These are phyloP conservation scores for Rhododendron williamsianum DNA, from an alignment of 148 eudicot species.

Conservation along the genomic window DNA sequence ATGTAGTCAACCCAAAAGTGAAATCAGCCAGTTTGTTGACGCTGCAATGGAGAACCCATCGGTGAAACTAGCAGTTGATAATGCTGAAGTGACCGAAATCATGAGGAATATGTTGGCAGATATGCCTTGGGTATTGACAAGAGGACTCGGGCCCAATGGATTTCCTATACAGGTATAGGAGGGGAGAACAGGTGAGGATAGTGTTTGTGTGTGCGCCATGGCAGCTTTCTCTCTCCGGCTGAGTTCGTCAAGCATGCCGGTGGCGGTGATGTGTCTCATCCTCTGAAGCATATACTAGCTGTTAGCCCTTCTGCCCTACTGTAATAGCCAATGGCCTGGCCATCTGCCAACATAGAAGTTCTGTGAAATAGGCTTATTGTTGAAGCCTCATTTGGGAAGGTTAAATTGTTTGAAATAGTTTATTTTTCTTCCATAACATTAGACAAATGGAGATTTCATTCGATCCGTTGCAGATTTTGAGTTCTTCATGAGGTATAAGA, in stretches of 20 bases:
- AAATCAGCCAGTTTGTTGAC: not conserved
- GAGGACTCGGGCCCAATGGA: constrained; percentile 39
- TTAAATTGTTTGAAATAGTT: not conserved
- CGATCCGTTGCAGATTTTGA: too few species aligned
- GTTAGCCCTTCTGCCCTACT: constrained; percentile 35
- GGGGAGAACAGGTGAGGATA: constrained; percentile 52
- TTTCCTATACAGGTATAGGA: constrained; percentile 42
- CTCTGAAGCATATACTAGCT: constrained; percentile 43
- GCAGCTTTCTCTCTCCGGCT: constrained; percentile 49
- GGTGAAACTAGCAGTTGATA: not conserved
- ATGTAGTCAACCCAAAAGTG: not conserved
- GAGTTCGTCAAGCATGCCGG: constrained; percentile 66
- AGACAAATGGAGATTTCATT: too few species aligned
- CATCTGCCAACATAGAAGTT: too few species aligned
- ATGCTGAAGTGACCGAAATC: not conserved
- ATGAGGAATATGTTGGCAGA: constrained; percentile 21
- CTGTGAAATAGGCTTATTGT: not conserved
- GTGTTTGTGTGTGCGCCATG: constrained; percentile 57
- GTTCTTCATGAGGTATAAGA: too few species aligned
- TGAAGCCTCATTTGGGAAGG: not conserved
- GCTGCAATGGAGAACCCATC: constrained; percentile 10
- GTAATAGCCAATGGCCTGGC: constrained; percentile 2
- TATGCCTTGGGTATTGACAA: constrained; percentile 43
- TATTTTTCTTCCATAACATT: too few species aligned
- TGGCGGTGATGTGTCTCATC: constrained; percentile 52